Evolutionary conservation across 1,284 basidiomycete species (phyloP).

Genomic region (Exobasidium cylindrosporum): DNA sequence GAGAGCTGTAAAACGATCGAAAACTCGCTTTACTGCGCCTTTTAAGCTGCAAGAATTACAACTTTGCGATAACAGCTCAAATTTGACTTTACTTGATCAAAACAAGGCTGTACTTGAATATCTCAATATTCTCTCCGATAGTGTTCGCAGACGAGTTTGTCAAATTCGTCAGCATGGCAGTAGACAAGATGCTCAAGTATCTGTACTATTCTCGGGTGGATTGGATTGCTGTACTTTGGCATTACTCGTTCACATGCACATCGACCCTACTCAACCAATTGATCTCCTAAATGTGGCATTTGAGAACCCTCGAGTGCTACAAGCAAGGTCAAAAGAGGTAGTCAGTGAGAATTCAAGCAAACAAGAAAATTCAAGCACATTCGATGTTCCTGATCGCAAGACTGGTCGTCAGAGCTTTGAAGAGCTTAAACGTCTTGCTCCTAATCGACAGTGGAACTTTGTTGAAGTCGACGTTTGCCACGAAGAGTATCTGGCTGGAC

Average conservation of each 20-base stretch:
- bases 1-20: slow-evolving; percentile 16
- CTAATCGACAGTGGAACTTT: slow-evolving; percentile 82
- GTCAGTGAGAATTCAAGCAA: neutral
- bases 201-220: slow-evolving; percentile 90
- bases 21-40: neutral
- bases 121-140: slow-evolving; percentile 47
- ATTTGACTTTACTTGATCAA: slow-evolving; percentile 10
- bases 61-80: neutral
- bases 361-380: neutral
- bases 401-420: slow-evolving; percentile 74
- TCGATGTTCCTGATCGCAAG: slow-evolving; percentile 76
- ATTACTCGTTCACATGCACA: slow-evolving; percentile 65
- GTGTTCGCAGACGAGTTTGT: slow-evolving; percentile 57
- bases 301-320: slow-evolving; percentile 75
- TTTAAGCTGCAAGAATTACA: neutral
- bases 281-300: slow-evolving; percentile 95
- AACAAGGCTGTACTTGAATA: slow-evolving; percentile 11
- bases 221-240: slow-evolving; percentile 87
- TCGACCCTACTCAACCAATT: slow-evolving; percentile 67
- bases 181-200: slow-evolving; percentile 60
- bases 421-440: slow-evolving; percentile 72
- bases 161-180: slow-evolving; percentile 54
- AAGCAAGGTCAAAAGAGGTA: slow-evolving; percentile 27
- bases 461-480: slow-evolving; percentile 82
- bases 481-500: slow-evolving; percentile 60